Conservation (phyloP, 176 grass and related monocot species). For the Avena atlantica region DNA sequence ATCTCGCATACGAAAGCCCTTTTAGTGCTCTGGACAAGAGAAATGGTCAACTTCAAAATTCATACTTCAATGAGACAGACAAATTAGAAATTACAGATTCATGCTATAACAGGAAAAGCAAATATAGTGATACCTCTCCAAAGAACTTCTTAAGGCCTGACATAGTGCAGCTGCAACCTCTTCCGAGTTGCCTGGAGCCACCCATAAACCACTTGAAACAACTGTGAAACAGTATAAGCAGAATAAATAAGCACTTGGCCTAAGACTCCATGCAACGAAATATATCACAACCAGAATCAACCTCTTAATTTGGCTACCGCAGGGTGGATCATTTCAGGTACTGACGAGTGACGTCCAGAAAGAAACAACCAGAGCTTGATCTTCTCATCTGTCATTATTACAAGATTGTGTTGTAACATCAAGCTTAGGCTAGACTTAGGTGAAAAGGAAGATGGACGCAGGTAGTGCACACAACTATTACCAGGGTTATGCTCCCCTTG, state of each 20-base stretch:
- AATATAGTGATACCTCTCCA: slow-evolving; percentile 85
- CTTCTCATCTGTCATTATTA: slow-evolving; percentile 83
- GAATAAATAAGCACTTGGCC: slow-evolving; percentile 40
- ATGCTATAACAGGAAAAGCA: slow-evolving; percentile 36
- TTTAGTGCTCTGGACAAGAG: slow-evolving; percentile 69
- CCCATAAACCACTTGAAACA: slow-evolving; percentile 87
- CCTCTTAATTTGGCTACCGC: slow-evolving; percentile 93
- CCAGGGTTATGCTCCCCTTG: slow-evolving; percentile 97
- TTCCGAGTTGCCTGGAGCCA: slow-evolving; percentile 94
- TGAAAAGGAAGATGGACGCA: slow-evolving; percentile 18
- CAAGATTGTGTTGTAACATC: slow-evolving; percentile 10
- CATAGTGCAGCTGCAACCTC: slow-evolving; percentile 85
- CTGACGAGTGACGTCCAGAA: slow-evolving; percentile 74
- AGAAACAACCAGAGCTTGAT: slow-evolving; percentile 99
- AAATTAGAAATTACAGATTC: slow-evolving; percentile 17
- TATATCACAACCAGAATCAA: slow-evolving; percentile 48
- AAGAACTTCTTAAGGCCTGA: slow-evolving; percentile 88
- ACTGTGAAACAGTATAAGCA: slow-evolving; percentile 56
- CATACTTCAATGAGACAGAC: slow-evolving; percentile 21
- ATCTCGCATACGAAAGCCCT: slow-evolving; percentile 90
- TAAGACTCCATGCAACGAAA: slow-evolving; percentile 17
- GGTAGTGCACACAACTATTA: slow-evolving; percentile 44
- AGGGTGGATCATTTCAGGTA: slow-evolving; percentile 70
- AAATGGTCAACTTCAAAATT: slow-evolving; percentile 27
- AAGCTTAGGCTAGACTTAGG: slow-evolving; percentile 37